A percentile compares a stretch with the other conserved stretches of the same genome.
Conservation (phyloP, 495 filamentous ascomycete species). For the Podospora pseudoanserina region DNA sequence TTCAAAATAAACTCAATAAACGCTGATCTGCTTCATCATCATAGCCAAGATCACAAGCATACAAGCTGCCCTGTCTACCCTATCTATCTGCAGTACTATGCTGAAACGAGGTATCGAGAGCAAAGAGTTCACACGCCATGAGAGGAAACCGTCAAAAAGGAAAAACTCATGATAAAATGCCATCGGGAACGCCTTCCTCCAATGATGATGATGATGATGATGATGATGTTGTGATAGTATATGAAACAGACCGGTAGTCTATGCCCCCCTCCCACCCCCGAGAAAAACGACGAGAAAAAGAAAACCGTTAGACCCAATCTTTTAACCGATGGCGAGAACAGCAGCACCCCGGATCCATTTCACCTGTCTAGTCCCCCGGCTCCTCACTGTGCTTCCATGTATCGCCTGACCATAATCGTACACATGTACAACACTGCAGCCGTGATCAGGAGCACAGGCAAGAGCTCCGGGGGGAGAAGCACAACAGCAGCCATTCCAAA, state of each 20-base stretch:
- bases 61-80: slow-evolving; percentile 1
- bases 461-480: slow-evolving; percentile 35
- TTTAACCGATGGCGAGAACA: slow-evolving; percentile 10
- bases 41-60: neutral
- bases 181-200: slow-evolving; percentile 7
- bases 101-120: neutral
- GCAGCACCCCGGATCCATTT: neutral
- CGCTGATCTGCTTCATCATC: too few relatives aligned
- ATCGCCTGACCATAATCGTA: slow-evolving; percentile 20
- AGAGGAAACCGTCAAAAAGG: neutral
- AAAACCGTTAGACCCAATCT: slow-evolving; percentile 11
- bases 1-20: slow-evolving; percentile 12
- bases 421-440: slow-evolving; percentile 29
- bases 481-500: slow-evolving; percentile 32
- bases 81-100: slow-evolving; percentile 4
- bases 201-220: neutral
- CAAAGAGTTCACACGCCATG: slow-evolving; percentile 5
- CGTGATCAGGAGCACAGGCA: slow-evolving; percentile 25
- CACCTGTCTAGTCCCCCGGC: neutral
- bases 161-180: slow-evolving; percentile 3
- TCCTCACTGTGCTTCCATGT: slow-evolving; percentile 9
- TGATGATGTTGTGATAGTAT: neutral
- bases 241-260: slow-evolving; percentile 12
- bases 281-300: slow-evolving; percentile 3
- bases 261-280: neutral